phyloP scores from a whole-genome alignment of 768 basidiomycete species.

The Coprinopsis marcescibilis region DNA sequence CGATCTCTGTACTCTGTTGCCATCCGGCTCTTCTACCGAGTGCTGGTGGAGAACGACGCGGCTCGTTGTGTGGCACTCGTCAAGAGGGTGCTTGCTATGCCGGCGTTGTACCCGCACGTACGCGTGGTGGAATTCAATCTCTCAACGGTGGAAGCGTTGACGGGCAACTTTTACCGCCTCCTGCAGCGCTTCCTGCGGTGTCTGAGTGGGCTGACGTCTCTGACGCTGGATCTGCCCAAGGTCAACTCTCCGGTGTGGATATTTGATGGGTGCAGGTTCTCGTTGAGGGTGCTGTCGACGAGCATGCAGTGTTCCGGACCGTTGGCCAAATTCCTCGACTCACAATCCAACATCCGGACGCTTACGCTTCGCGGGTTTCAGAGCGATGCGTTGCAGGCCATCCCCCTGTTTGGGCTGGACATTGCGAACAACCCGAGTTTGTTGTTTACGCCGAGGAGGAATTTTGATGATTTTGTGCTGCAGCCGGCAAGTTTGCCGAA shows the following conservation, averaged over 20 bases:
- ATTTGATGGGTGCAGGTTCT: slow-evolving; percentile 37
- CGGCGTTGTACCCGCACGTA: slow-evolving; percentile 34
- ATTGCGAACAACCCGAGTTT: slow-evolving; percentile 12
- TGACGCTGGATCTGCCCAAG: slow-evolving; percentile 47
- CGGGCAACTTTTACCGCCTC: slow-evolving; percentile 43
- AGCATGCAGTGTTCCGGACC: slow-evolving; percentile 47
- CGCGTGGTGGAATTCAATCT: slow-evolving; percentile 43
- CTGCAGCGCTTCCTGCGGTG: slow-evolving; percentile 38
- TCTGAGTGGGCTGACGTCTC: slow-evolving; percentile 32
- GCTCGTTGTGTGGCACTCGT: slow-evolving; percentile 29
- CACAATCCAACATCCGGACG: slow-evolving; percentile 42
- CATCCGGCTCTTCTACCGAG: slow-evolving; percentile 21
- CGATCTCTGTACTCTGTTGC: slow-evolving; percentile 19
- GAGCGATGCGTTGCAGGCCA: slow-evolving; percentile 18
- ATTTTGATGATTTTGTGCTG: slow-evolving; percentile 27
- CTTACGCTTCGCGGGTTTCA: slow-evolving; percentile 52
- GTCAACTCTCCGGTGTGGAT: slow-evolving; percentile 42
- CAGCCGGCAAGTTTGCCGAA: slow-evolving; percentile 37
- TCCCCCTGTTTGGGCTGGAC: slow-evolving; percentile 20
- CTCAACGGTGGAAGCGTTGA: slow-evolving; percentile 26
- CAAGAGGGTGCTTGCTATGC: slow-evolving; percentile 31
- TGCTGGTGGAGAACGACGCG: slow-evolving; percentile 4
- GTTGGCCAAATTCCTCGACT: slow-evolving; percentile 46
- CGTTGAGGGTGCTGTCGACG: slow-evolving; percentile 44
- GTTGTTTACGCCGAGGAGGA: slow-evolving; percentile 8